Evolutionary conservation across 2,329 filamentous ascomycete genomes (phyloP).

Genomic region (Trichoderma atrobrunneum): DNA sequence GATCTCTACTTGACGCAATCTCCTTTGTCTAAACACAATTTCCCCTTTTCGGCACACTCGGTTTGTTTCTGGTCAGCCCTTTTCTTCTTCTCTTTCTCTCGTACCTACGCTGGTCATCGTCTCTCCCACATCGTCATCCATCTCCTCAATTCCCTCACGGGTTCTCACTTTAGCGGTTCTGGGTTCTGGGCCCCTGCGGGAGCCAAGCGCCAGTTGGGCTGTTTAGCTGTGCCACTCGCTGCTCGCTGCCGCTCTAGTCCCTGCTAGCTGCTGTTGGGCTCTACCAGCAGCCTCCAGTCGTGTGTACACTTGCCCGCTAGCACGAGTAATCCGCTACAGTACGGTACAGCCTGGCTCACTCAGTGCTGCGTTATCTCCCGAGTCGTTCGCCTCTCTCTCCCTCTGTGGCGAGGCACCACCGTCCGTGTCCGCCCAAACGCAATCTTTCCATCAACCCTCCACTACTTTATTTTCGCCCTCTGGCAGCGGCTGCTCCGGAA

Average conservation of each 20-base stretch:
- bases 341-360: background rate
- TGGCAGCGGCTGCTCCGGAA: slow-evolving; percentile 16
- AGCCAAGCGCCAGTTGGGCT: background rate
- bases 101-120: background rate
- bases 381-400: slow-evolving; percentile 9
- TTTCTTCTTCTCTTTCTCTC: background rate
- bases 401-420: slow-evolving; percentile 2
- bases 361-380: background rate
- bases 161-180: background rate
- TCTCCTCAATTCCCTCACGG: background rate
- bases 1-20: background rate
- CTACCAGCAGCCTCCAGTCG: background rate
- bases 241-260: background rate
- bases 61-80: background rate
- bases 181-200: slow-evolving; percentile 4
- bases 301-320: background rate
- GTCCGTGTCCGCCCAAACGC: slow-evolving; percentile 4
- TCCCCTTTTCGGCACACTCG: background rate
- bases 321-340: background rate
- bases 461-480: slow-evolving; percentile 4
- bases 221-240: slow-evolving; percentile 1
- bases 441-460: slow-evolving; percentile 4
- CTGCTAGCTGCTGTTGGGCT: background rate
- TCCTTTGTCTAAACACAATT: background rate
- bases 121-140: background rate